Evolutionary conservation across 2,329 filamentous ascomycete genomes (phyloP).

Genomic region (Ramularia endophylla): DNA sequence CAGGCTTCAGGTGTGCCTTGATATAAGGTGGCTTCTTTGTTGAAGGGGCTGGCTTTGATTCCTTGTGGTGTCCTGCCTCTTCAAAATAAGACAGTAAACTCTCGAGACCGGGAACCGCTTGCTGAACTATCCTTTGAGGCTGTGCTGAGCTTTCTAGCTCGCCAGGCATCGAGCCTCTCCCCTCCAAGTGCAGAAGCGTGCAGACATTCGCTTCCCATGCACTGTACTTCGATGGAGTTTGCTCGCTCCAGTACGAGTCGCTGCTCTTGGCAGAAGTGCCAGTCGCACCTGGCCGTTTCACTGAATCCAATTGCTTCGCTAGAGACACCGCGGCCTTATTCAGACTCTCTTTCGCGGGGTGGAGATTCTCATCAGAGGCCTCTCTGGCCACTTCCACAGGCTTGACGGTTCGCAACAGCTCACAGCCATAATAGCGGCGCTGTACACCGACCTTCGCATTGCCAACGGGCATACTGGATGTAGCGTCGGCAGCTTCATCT

Average conservation of each 20-base stretch:
- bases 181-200: neutral
- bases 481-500: neutral
- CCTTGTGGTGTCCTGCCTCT: neutral
- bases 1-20: constrained; percentile 7
- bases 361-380: neutral
- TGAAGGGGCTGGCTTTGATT: neutral
- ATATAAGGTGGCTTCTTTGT: constrained; percentile 3
- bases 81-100: constrained; percentile 8
- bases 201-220: neutral
- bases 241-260: constrained; percentile 6
- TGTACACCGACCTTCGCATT: neutral
- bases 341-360: neutral
- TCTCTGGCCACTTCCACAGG: neutral
- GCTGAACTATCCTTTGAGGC: constrained; percentile 1
- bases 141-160: neutral
- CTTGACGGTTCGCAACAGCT: constrained; percentile 1
- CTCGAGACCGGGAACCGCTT: constrained; percentile 2
- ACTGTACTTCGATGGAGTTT: neutral
- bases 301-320: neutral
- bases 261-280: too few relatives aligned
- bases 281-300: neutral
- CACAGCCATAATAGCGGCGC: constrained; percentile 2
- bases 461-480: neutral
- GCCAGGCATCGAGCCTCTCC: neutral
- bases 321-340: neutral